Base-by-base conservation (phyloP, 2,329 filamentous ascomycete species). In the Bipolaris victoriae region DNA sequence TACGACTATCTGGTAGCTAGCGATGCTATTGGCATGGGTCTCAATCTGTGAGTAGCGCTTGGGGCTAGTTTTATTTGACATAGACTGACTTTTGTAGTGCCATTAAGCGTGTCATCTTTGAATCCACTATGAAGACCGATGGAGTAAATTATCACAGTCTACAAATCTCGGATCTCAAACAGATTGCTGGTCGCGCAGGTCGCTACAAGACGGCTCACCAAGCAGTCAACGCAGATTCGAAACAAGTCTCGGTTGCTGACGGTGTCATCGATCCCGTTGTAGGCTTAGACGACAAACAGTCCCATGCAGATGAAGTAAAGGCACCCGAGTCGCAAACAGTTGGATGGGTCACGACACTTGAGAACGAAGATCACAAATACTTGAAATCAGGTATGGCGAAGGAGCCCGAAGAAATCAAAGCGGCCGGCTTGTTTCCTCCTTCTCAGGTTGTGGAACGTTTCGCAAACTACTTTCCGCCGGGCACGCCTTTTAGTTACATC, bases 1-100 rank as follows among this genome's bases (percentile, higher is more conserved):
- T 99, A 97, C 72, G 95, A 99, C 73, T 96, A 88, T 66, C 82
- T 99, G 5, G 93, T 95, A 24, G 95, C 96, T 7, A 97, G 92
- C 67, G 92, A 97, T 77, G 95, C 95, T 45, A 94, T 99, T 61
- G 95, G 95, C 36, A 98, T 99, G 94, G 95, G 96, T 1, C 80
- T 99, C 20, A 99, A 99, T 70, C 78, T 99, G 74, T 92, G 88
- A 77, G 82, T 77, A 13, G 15, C 33, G 43, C 29, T 16, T 7
- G 5, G 40, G 16, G 40, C 29, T 13, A 16, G 36, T 7, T n/a
- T 20, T 11, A 7, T 15, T 16, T 3, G 20, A 7, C 2, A 16
- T 7, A 16, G 51, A 71, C 65, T 74, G 59, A 71, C 52, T 18
- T 20, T 26, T 15, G 43, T 48, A 86, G 84, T 76, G 87, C 84